Conservation (phyloP, 2,329 filamentous ascomycete species). For the Sporothrix variecibatus region DNA sequence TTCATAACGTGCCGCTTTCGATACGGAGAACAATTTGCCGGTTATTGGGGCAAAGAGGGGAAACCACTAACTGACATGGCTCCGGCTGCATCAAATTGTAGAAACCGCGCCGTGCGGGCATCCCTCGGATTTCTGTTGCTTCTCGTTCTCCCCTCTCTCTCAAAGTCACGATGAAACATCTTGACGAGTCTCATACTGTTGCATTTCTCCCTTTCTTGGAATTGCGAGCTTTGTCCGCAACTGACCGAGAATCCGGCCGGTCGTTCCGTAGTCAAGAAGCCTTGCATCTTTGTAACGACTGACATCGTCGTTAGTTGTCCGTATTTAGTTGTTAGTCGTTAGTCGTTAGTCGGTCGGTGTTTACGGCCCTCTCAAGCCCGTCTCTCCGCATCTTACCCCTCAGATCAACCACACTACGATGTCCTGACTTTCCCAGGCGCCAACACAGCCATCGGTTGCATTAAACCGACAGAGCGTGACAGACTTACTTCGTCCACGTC, state of each 20-base stretch:
- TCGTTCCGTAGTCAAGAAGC: not conserved
- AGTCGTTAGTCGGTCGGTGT: not conserved
- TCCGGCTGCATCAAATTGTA: not conserved
- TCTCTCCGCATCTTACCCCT: conserved; percentile 9
- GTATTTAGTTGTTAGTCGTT: no score
- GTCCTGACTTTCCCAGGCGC: not conserved
- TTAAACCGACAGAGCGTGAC: not conserved
- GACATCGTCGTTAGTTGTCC: not conserved
- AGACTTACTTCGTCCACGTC: no score
- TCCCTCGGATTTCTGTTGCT: not conserved
- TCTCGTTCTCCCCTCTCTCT: not conserved
- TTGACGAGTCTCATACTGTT: not conserved
- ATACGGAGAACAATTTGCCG: conserved; percentile 7
- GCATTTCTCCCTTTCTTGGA: not conserved
- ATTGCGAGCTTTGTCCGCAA: conserved; percentile 14
- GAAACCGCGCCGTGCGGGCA: not conserved
- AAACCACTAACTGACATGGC: not conserved
- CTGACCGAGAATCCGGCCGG: not conserved
- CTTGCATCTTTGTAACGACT: not conserved
- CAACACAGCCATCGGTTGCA: not conserved
- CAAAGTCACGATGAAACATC: not conserved
- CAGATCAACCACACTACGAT: not conserved
- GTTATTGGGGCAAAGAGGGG: conserved; percentile 15
- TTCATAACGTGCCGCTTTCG: not conserved
- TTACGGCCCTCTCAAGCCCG: not conserved